These are phyloP conservation scores for Pseudocercospora macadamiae DNA, from an alignment of 2,329 filamentous ascomycete genomes.

Conservation along the genomic window DNA sequence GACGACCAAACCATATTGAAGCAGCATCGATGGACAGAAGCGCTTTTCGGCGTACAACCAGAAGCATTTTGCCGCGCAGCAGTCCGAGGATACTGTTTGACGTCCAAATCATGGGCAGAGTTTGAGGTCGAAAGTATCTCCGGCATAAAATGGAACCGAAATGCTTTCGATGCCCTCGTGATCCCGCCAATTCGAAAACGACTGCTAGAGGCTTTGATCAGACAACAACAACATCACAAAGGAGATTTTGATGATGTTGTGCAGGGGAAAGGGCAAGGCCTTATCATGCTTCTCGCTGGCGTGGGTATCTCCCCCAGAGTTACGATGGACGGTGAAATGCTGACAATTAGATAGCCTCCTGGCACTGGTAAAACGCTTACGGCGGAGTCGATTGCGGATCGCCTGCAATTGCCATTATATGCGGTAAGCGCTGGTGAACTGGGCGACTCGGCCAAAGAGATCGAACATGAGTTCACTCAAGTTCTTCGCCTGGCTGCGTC, in stretches of 20 bases:
- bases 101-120: constrained; percentile 24
- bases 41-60: constrained; percentile 16
- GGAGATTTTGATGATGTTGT: constrained; percentile 24
- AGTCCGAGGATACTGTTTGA: constrained; percentile 21
- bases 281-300: constrained; percentile 32
- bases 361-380: constrained; percentile 35
- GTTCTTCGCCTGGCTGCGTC: constrained; percentile 26
- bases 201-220: constrained; percentile 22
- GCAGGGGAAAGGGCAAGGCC: constrained; percentile 27
- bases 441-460: constrained; percentile 23
- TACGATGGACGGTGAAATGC: too few species aligned
- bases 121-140: constrained; percentile 23
- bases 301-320: too few species aligned
- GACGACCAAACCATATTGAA: constrained; percentile 9
- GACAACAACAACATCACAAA: constrained; percentile 22
- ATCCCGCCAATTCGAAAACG: constrained; percentile 24
- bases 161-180: constrained; percentile 25
- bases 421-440: constrained; percentile 20
- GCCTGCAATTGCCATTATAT: constrained; percentile 14
- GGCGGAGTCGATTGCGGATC: constrained; percentile 24
- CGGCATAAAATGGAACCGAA: constrained; percentile 22
- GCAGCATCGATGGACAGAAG: constrained; percentile 20
- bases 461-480: constrained; percentile 25
- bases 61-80: constrained; percentile 23
- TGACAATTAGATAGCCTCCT: too few species aligned